Conservation (phyloP, 1,139 yeast genomes). For the Hyphopichia burtonii region DNA sequence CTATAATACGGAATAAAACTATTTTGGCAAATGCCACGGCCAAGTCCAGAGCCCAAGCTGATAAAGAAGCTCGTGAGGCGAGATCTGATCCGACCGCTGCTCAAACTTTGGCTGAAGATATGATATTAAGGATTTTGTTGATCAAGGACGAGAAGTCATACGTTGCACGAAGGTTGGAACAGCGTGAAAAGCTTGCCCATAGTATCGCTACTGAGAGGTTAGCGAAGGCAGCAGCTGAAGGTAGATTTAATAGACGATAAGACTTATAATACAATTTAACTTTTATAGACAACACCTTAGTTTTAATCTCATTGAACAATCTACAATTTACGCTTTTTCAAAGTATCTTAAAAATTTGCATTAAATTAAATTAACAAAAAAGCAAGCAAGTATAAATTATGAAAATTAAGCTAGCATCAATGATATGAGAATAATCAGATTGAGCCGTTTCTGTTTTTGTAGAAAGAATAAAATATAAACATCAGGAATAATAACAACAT, state of each 20-base stretch:
- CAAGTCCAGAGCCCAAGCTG: conserved; percentile 54
- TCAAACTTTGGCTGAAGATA: conserved; percentile 61
- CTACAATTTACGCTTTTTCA: conserved; percentile 1
- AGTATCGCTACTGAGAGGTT: conserved; percentile 63
- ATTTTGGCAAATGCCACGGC: conserved; percentile 74
- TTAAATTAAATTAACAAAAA: background rate
- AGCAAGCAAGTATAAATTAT: background rate
- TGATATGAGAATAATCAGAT: background rate
- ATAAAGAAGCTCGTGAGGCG: conserved; percentile 50
- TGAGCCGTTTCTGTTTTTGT: background rate
- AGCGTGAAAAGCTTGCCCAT: conserved; percentile 61
- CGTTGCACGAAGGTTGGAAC: conserved; percentile 57
- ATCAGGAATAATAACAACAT: background rate
- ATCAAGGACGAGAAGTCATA: conserved; percentile 40
- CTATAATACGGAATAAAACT: conserved; percentile 64
- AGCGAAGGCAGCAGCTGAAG: conserved; percentile 47
- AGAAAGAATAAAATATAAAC: background rate
- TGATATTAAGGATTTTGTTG: conserved; percentile 61
- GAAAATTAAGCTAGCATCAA: background rate
- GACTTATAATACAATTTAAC: background rate
- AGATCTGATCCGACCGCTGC: conserved; percentile 57
- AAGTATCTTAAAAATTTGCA: conserved; percentile 4
- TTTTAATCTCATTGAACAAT: too few relatives aligned
- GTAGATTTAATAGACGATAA: conserved; percentile 19
- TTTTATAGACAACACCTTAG: too few relatives aligned